Evolutionary conservation across 345 rosid genomes (phyloP), one percentile per base, ranked within the genome.

Genomic region (Eucalyptus camaldulensis): DNA sequence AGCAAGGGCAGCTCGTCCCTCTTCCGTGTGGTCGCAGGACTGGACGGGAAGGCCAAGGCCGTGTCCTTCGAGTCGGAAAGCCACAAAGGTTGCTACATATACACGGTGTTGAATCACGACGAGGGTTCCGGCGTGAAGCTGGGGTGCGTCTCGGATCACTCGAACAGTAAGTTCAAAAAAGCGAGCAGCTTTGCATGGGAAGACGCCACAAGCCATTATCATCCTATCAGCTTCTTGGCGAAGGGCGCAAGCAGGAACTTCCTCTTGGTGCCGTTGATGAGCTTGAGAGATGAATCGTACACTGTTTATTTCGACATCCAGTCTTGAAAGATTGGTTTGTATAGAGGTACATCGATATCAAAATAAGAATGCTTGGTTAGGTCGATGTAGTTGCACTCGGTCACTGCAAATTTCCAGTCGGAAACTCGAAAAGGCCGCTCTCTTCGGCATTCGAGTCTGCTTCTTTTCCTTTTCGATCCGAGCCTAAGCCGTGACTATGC

Each of bases 221-320:
- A 95, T 93, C 97, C 95, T 6, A 93, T 96, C 91, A 98, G 98
- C 93, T 98, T 98, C 40, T 94, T 94, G 76, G 97, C 96, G 44
- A 93, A 91, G 44, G 99, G 99, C 33, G 90, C 49, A 2, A 89
- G 85, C 44, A 91, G 96, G 91, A 94, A 95, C 91, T 98, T 95
- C 91, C 93, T 98, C 90, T 90, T 98, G 91, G 91, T 90, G 6
- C 99, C 99, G 83, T 91, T 98, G 88, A 85, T 93, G 62, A 97
- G 95, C 94, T 93, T 95, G 40, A 93, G 93, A 88, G 99, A 98
- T 91, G 99, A 98, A 91, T 91, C 93, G 19, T 98, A 97, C 87
- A 96, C 95, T 76, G 94, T 93, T 90, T 96, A 98, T 91, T 98
- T 97, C 94, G 89, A 95, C 93, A 87, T 97, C 83, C 45, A 21